phyloP scores from a whole-genome alignment of 1,284 basidiomycete species.

The Tilletia horrida region DNA sequence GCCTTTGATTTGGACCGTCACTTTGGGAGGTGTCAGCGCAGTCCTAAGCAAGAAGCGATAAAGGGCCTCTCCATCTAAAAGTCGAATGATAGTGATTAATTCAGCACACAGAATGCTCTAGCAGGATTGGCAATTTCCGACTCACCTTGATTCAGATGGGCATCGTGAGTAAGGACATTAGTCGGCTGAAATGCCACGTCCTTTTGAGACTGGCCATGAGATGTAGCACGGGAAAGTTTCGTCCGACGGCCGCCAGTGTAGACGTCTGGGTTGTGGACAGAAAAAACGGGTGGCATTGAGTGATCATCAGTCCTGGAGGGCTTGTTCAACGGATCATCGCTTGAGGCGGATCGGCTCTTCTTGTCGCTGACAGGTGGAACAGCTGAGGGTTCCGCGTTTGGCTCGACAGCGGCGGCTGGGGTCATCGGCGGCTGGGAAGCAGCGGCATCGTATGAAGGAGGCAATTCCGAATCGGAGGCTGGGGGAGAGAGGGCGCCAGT shows the following conservation, averaged over 20 bases:
- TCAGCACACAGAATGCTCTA: too few species aligned
- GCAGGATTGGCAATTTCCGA: background rate
- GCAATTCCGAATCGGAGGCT: background rate
- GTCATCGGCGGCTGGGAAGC: background rate
- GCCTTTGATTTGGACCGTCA: background rate
- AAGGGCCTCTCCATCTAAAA: conserved; percentile 4
- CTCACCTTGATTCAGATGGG: conserved; percentile 7
- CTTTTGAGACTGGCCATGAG: too few species aligned
- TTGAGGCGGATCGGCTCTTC: background rate
- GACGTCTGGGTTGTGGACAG: background rate
- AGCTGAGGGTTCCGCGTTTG: background rate
- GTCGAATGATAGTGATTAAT: too few species aligned
- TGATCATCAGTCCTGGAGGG: background rate
- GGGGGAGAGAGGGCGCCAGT: too few species aligned
- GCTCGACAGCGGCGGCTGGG: background rate
- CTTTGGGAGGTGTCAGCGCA: conserved; percentile 1
- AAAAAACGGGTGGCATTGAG: background rate
- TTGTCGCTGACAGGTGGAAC: background rate
- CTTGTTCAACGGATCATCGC: background rate
- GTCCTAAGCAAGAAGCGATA: background rate
- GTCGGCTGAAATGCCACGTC: background rate
- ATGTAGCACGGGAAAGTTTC: background rate
- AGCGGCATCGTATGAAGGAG: background rate
- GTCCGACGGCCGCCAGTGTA: background rate
- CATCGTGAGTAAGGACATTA: background rate